phyloP scores from a whole-genome alignment of 2,329 filamentous ascomycete genomes.

The Rosellinia necatrix region DNA sequence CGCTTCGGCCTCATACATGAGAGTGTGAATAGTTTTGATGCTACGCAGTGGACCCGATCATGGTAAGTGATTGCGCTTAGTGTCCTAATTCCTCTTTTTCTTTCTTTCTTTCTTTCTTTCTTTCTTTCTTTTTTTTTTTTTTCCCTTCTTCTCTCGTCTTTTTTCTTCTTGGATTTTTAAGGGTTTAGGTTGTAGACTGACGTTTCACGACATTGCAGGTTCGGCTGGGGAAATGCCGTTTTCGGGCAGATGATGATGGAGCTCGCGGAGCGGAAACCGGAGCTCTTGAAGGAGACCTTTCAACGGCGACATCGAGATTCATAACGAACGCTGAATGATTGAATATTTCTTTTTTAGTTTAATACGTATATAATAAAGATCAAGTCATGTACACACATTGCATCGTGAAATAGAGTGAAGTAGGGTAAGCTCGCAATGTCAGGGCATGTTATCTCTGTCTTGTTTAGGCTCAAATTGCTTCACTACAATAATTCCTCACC shows the following conservation, averaged over 20 bases:
- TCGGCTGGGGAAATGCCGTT: conserved; percentile 88
- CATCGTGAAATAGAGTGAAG: background rate
- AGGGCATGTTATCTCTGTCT: too few species aligned
- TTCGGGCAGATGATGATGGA: conserved; percentile 84
- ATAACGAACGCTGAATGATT: background rate
- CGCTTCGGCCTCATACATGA: conserved; percentile 81
- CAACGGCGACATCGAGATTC: conserved; percentile 36
- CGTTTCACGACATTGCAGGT: conserved; percentile 60
- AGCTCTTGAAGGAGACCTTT: conserved; percentile 48
- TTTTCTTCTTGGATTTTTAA: background rate
- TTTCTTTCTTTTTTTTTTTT: background rate
- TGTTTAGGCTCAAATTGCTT: too few species aligned
- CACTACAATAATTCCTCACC: too few species aligned
- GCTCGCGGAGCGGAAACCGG: conserved; percentile 70
- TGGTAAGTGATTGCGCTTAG: conserved; percentile 43
- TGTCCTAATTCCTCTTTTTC: background rate
- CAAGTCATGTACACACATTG: background rate
- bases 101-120: background rate
- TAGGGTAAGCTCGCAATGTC: too few species aligned
- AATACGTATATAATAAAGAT: background rate
- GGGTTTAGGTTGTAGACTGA: conserved; percentile 9
- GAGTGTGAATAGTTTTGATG: conserved; percentile 70
- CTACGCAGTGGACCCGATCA: conserved; percentile 49
- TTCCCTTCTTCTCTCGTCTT: background rate
- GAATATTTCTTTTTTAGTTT: background rate